A percentile compares a stretch with the other conserved stretches of the same genome.
Evolutionary conservation across 495 filamentous ascomycete genomes (phyloP).

Genomic region (Daldinia childiae): DNA sequence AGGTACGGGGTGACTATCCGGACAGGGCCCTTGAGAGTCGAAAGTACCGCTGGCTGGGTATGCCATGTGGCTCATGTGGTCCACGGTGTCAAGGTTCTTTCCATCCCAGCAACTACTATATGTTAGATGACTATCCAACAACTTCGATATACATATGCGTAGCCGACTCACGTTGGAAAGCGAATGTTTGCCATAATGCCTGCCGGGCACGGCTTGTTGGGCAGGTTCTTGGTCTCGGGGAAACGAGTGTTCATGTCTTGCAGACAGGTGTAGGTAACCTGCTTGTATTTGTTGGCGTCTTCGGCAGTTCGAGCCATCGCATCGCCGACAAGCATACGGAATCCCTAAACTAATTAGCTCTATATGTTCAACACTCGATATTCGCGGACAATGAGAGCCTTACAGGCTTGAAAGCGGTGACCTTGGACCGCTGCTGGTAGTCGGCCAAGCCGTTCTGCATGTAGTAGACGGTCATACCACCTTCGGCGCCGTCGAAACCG

Average conservation of each 20-base stretch:
- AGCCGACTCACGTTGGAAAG: slow-evolving; percentile 44
- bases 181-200: slow-evolving; percentile 55
- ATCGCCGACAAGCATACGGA: slow-evolving; percentile 48
- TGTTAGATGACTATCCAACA: slow-evolving; percentile 9
- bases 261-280: slow-evolving; percentile 47
- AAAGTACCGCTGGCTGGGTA: slow-evolving; percentile 48
- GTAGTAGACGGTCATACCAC: slow-evolving; percentile 55
- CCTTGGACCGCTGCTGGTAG: slow-evolving; percentile 45
- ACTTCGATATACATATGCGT: neutral
- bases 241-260: slow-evolving; percentile 37
- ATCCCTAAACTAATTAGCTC: slow-evolving; percentile 39
- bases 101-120: slow-evolving; percentile 48
- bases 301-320: slow-evolving; percentile 38
- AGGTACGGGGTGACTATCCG: slow-evolving; percentile 42
- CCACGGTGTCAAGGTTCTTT: slow-evolving; percentile 45
- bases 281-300: slow-evolving; percentile 39
- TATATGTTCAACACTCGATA: neutral
- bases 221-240: slow-evolving; percentile 43
- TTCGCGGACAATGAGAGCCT: neutral
- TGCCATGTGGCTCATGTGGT: slow-evolving; percentile 49
- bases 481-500: slow-evolving; percentile 49
- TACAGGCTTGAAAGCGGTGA: slow-evolving; percentile 54
- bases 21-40: slow-evolving; percentile 45
- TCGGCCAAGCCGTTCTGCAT: slow-evolving; percentile 50
- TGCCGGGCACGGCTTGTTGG: slow-evolving; percentile 39